phyloP scores from a whole-genome alignment of 495 filamentous ascomycete genomes.

The Neurospora africana region DNA sequence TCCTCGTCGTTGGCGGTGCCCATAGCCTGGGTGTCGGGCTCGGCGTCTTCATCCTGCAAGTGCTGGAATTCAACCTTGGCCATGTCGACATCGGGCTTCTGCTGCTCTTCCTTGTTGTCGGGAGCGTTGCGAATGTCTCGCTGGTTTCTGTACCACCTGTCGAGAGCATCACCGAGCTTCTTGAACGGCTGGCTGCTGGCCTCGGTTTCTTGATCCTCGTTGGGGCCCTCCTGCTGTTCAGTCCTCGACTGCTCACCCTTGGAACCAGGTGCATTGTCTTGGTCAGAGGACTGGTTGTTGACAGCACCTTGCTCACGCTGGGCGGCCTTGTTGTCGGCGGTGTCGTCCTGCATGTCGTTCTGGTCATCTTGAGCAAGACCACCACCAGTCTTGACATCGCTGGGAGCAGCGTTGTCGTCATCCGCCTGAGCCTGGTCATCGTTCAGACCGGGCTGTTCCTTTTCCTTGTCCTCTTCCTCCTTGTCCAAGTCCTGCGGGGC shows the following conservation, averaged over 20 bases:
- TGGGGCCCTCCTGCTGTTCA: conserved; percentile 44
- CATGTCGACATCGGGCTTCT: conserved; percentile 46
- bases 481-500: conserved; percentile 16
- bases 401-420: conserved; percentile 57
- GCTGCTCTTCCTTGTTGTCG: conserved; percentile 38
- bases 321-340: conserved; percentile 31
- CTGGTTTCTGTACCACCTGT: conserved; percentile 80
- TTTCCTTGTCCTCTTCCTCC: conserved; percentile 19
- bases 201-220: conserved; percentile 29
- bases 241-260: conserved; percentile 38
- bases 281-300: conserved; percentile 37
- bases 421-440: conserved; percentile 41
- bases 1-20: conserved; percentile 84
- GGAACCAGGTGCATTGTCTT: conserved; percentile 38
- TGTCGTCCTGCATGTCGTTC: conserved; percentile 31
- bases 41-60: conserved; percentile 67
- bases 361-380: conserved; percentile 46
- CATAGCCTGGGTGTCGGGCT: conserved; percentile 79
- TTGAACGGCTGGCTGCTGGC: conserved; percentile 60
- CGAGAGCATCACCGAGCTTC: conserved; percentile 86
- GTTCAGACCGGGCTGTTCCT: conserved; percentile 23
- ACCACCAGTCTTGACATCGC: conserved; percentile 48
- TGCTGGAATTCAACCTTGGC: conserved; percentile 67
- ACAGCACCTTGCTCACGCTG: conserved; percentile 38
- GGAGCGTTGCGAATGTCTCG: conserved; percentile 63